Evolutionary conservation across 371 early-diverging fungal genomes (phyloP).

Genomic region (Mucor mucedo): DNA sequence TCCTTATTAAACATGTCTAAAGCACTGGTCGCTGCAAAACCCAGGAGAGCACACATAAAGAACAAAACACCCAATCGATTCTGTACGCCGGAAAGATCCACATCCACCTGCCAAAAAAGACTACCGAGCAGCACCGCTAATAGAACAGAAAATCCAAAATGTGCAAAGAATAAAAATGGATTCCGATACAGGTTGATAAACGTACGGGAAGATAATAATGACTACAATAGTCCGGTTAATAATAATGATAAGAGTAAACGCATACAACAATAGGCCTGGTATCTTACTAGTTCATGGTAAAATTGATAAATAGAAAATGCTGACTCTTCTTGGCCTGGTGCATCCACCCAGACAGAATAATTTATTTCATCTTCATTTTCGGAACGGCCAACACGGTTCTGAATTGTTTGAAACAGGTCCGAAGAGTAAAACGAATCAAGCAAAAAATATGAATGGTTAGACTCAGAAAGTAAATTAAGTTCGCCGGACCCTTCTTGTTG

Average conservation of each 20-base stretch:
- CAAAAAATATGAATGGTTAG: conserved; percentile 47
- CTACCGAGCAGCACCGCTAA: conserved; percentile 69
- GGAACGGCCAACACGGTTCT: conserved; percentile 25
- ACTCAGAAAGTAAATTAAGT: conserved; percentile 36
- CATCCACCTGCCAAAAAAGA: conserved; percentile 80
- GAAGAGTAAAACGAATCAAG: conserved; percentile 43
- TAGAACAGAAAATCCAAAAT: conserved; percentile 28
- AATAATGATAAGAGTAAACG: no score
- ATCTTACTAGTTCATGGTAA: conserved; percentile 57
- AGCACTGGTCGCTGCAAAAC: conserved; percentile 75
- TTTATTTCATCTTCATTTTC: not conserved
- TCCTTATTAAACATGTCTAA: conserved; percentile 75
- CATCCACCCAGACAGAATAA: conserved; percentile 37
- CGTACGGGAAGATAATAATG: conserved; percentile 50
- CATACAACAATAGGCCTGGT: no score
- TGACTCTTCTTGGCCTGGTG: conserved; percentile 73
- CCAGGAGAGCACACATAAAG: conserved; percentile 84
- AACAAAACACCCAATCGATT: conserved; percentile 83
- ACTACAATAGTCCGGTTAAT: conserved; percentile 11
- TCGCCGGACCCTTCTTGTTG: conserved; percentile 25
- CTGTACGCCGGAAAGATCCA: conserved; percentile 82
- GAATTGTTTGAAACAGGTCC: conserved; percentile 15
- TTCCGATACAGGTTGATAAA: conserved; percentile 55
- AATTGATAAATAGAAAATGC: conserved; percentile 58
- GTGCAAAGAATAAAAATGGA: conserved; percentile 51